Evolutionary conservation across 805 yeast genomes (phyloP), one percentile per base, ranked within the genome.

Genomic region (Dipodascopsis tothii): DNA sequence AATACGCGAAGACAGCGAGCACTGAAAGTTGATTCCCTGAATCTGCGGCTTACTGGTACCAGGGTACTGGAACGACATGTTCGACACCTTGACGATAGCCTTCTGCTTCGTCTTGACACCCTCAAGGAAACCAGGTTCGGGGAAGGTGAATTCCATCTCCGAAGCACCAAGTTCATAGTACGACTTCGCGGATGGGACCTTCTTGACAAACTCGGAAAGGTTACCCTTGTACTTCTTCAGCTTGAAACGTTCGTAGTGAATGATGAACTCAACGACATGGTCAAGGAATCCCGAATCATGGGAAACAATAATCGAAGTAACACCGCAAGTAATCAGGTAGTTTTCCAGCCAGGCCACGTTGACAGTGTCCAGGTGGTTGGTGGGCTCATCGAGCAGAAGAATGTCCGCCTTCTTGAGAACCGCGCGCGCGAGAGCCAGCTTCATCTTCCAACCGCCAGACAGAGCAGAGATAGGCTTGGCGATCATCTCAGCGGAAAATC

Each of bases 401-500:
- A 90, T 92, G 73, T 85, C 95, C 66, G 98, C 97, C 74, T 88
- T 88, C 80, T 84, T 85, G 74, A 90, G 81, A 66, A 90, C 96
- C 67, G 98, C 98, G 76, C 96, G 86, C 62, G 98, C 97, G 66
- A 90, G 80, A 68, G 97, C 97, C 71, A 90, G 81, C 76, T 92
- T 92, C 98, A 90, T 90, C 82, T 92, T 92, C 98, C 98, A 90
- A 81, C 98, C 98, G 82, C 98, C 98, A 66, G 98, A 92, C 62
- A 92, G 79, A 56, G 96, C 84, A 66, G 86, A 80, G 70, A 90
- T 90, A 66, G 96, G 94, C 94, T 83, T 84, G 55, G 65, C 67
- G 65, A 83, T 80, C 96, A 90, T 92, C 66, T 81, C 95, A 49
- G 85, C 90, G 61, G 92, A 63, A 88, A 92, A 92, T 65, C 80